Evolutionary conservation across 768 basidiomycete species (phyloP), one percentile per base, ranked within the genome.

Genomic region (Phylloporus arenicola): DNA sequence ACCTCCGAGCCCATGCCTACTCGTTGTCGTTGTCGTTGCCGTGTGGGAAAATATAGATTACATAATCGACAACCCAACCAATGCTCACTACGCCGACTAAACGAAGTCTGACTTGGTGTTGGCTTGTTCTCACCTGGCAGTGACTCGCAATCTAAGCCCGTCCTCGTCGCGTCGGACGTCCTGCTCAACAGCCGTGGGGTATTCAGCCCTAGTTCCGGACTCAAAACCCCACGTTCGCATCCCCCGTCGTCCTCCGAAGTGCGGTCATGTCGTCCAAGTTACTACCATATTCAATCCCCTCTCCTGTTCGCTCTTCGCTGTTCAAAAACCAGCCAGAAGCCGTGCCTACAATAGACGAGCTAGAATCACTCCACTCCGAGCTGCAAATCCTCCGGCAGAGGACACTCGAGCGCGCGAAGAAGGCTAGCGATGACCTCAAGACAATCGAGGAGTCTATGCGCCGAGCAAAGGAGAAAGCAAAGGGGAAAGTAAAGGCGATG

Each of bases 371-470:
- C 19, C 79, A 84, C 35, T 59, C 72, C 39, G 86, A 90, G 64
- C 79, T 92, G 42, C 71, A 65, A 52, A 53, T 70, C 43, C 68
- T 84, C 46, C 78, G 74, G 59, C 71, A 77, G 57, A 73, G 70
- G 61, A 76, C 80, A 7, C 58, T 81, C 42, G 83, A 83, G 54
- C 77, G 86, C 57, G 79, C 75, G 35, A 82, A 77, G 73, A 89
- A 88, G 72, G 89, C 88, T 0, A 78, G 77, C 29, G 81, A 85
- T 61, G 88, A 91, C 73, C 70, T 88, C 57, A 79, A 75, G 63
- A 75, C 79, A 47, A 82, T 91, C 58, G 81, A 86, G 55, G 87
- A 86, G 68, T 84, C 83, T 43, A 83, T 87, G 79, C 79, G 80
- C 47, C 77, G 80, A 52, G 77, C 88, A 71, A 86, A 80, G 70